Conservation (phyloP, 495 filamentous ascomycete species). For the Penicillium samsonianum region DNA sequence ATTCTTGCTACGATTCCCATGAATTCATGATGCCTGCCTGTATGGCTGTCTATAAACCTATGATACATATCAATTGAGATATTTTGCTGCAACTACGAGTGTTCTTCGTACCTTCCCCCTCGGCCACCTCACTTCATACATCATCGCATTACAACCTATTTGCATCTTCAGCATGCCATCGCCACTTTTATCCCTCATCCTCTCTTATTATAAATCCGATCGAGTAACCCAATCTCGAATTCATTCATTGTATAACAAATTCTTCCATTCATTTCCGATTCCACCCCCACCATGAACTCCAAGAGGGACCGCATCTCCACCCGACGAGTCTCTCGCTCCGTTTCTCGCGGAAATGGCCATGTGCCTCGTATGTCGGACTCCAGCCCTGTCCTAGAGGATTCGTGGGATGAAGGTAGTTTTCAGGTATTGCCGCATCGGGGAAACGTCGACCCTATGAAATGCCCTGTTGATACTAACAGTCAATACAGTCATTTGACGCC, state of each 20-base stretch:
- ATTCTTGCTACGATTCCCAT: slow-evolving; percentile 1
- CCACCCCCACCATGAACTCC: not conserved
- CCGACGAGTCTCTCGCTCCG: not conserved
- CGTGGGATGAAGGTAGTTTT: slow-evolving; percentile 3
- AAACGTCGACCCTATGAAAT: not conserved
- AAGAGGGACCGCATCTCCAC: not conserved
- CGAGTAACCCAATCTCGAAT: not conserved
- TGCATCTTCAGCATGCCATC: not conserved
- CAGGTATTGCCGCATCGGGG: not conserved
- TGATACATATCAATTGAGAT: slow-evolving; percentile 6
- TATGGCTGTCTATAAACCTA: not conserved
- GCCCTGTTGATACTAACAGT: not conserved
- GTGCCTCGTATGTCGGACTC: not conserved
- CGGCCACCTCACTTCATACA: not conserved
- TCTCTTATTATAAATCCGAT: not conserved
- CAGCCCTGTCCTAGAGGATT: not conserved
- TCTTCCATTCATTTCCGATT: slow-evolving; percentile 8
- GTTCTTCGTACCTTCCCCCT: slow-evolving; percentile 8
- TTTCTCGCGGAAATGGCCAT: not conserved
- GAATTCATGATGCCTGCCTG: slow-evolving; percentile 3
- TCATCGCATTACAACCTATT: not conserved
- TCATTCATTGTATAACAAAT: slow-evolving; percentile 6
- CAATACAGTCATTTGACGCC: slow-evolving; percentile 7
- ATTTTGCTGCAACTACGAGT: not conserved
- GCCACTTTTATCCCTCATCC: not conserved